Evolutionary conservation across 371 early-diverging fungal genomes (phyloP), one percentile per base, ranked within the genome.

Genomic region (Blastocladiella emersonii): DNA sequence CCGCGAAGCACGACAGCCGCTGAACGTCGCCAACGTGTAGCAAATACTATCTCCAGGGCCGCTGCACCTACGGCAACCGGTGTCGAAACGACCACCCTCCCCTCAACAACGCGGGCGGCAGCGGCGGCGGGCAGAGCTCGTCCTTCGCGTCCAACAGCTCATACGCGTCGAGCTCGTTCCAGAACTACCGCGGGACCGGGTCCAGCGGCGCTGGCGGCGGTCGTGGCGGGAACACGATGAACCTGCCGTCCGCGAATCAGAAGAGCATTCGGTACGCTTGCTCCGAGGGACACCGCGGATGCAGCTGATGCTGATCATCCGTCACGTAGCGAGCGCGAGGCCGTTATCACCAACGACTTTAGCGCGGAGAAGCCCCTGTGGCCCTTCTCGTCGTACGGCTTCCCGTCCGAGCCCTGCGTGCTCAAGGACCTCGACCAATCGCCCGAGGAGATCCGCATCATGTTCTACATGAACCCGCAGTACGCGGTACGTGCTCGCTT

Each of bases 41-140:
- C 36, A 61, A 74, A 41, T 74, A 65, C 60, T 74, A 71, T 63
- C 56, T 74, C 41, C 66, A 69, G 19, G 74, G 74, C 23, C 68
- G 63, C 25, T 74, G 74, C 64, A 66, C 55, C 30, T 74, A 73
- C 56, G 74, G 74, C 49, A 56, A 48, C 48, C 61, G 63, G 32
- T 74, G 74, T 60, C 66, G 67, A 6, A 74, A 74, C 62, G 74
- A 73, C 63, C 74, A 74, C 53, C 72, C 70, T 2, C 27, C 27
- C 15, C 53, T 19, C 21, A 21, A 4, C 4, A 17, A 21, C 21
- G 19, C 19, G 5, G 19, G 45, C 19, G 45, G 45, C 3, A 8
- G 23, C 21, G 23, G 19, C 17, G 45, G 45, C 45, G 23, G 30
- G 41, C 41, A 10, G 19, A 17, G 19, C 19, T 41, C 41, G 15